Evolutionary conservation across 2,329 filamentous ascomycete species (phyloP), one percentile per base, ranked within the genome.

Genomic region (Eutypella sp.): DNA sequence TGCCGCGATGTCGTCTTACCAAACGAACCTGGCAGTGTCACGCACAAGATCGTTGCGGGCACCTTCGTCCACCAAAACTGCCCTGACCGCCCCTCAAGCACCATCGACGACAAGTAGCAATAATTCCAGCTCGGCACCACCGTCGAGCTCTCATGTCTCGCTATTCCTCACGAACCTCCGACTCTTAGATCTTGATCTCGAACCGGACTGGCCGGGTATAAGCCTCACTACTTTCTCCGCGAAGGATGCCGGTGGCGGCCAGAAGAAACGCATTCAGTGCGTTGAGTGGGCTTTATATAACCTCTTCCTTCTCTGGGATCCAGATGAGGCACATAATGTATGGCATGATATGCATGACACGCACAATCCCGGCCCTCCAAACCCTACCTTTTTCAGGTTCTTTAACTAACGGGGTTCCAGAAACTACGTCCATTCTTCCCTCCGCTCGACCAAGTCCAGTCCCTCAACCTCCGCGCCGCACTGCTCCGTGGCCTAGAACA

Each of bases 281-380:
- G 81, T 91, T 31, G 93, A 99, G 71, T 97, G 92, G 89, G 82
- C 85, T 1, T 72, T 97, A n/a, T 96, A 87, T 65, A 84, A 88
- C 42, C 76, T 99, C 13, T 96, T 96, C 64, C 75, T 78, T 31
- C 70, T 95, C 3, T 96, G 89, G 85, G 87, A 96, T 60, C 78
- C 81, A 0, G 79, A 85, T 10, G 85, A 88, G 57, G 80, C 90
- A 16, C 78, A 79, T 51, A 84, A 85, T 70, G 88, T 89, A 74
- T 34, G 71, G n/a, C n/a, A n/a, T n/a, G n/a, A 16, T 18, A 16
- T 18, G 11, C 7, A 22, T n/a, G n/a, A n/a, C n/a, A n/a, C n/a
- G n/a, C n/a, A n/a, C n/a, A n/a, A n/a, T n/a, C n/a, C n/a, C n/a
- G n/a, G n/a, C n/a, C n/a, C n/a, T n/a, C n/a, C n/a, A n/a, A n/a